Base-by-base conservation (phyloP, 495 filamentous ascomycete genomes). In the Halenospora varia region DNA sequence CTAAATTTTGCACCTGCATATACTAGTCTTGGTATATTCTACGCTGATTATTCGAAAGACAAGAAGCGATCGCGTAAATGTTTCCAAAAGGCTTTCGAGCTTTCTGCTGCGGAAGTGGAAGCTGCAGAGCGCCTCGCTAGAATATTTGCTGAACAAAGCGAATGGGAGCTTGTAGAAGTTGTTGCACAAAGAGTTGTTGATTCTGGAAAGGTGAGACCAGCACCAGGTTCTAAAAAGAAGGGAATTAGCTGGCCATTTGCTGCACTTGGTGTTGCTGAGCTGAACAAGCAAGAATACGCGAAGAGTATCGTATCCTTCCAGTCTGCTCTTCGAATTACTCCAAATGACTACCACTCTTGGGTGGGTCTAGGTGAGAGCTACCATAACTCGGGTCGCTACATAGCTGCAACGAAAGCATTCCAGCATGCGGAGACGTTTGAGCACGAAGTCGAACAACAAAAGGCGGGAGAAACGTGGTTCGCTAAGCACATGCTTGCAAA, bases 401-500 rank as follows among this genome's bases (percentile, higher is more conserved):
- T 95, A 57, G 90, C 94, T 10, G 92, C 94, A 0, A 89, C 86
- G n/a, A 94, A 92, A 66, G 89, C 94, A 17, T 93, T 97, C 59
- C 75, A 87, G 49, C 85, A 92, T 64, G 92, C 93, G 0, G 82
- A 90, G 60, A 76, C 74, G 51, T 73, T 93, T 46, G 88, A 89
- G 57, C 76, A 82, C 51, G 71, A 81, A 3, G 64, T 74, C 2
- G 70, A 74, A 29, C 64, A 65, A 41, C 69, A 74, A 15, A 75
- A 76, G 10, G 42, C 63, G 20, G 75, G 64, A 3, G 85, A 92
- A 41, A 85, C 81, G 29, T 99, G 94, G 94, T 97, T 97, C 68
- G 89, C 90, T 6, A 87, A 89, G 61, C 96, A 97, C 66, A 96
- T 99, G 85, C 78, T 96, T n/a, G 93, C 92, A 1, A 97, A 99